phyloP scores from a whole-genome alignment of 306 rosid species.

The Cicer yamashitae region DNA sequence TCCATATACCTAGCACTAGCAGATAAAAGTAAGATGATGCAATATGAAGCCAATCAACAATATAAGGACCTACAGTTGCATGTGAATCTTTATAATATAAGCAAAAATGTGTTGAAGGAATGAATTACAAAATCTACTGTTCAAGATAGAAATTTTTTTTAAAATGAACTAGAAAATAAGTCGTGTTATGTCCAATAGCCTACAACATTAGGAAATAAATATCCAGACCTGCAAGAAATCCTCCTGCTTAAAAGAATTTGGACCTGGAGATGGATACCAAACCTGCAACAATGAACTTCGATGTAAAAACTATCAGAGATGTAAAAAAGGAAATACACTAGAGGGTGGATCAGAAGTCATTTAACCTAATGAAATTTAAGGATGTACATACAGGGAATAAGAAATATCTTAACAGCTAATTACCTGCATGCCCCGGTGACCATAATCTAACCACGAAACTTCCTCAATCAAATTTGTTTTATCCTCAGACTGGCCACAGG shows the following conservation, averaged over 20 bases:
- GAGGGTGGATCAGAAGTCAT: constrained; percentile 33
- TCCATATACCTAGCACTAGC: constrained; percentile 36
- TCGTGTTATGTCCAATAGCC: constrained; percentile 27
- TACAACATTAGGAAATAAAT: constrained; percentile 36
- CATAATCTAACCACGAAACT: constrained; percentile 98
- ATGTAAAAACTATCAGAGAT: constrained; percentile 64
- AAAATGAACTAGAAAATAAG: constrained; percentile 29
- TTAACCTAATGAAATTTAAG: constrained; percentile 36
- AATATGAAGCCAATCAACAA: constrained; percentile 38
- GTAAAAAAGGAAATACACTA: constrained; percentile 41
- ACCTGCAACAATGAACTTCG: constrained; percentile 85
- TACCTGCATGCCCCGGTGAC: constrained; percentile 99
- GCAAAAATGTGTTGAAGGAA: constrained; percentile 19
- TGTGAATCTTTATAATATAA: constrained; percentile 29
- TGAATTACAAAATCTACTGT: constrained; percentile 26
- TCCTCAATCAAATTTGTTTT: constrained; percentile 92
- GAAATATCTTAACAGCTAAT: constrained; percentile 49
- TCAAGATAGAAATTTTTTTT: constrained; percentile 22
- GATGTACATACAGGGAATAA: constrained; percentile 35
- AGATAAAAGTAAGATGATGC: constrained; percentile 37
- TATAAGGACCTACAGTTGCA: constrained; percentile 20
- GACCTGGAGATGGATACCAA: constrained; percentile 97
- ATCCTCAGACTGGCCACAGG: constrained; percentile 97
- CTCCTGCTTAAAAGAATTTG: constrained; percentile 92
- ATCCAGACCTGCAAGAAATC: constrained; percentile 91